These are phyloP conservation scores for Aureobasidium musti DNA, from an alignment of 2,329 filamentous ascomycete species.

Conservation along the genomic window DNA sequence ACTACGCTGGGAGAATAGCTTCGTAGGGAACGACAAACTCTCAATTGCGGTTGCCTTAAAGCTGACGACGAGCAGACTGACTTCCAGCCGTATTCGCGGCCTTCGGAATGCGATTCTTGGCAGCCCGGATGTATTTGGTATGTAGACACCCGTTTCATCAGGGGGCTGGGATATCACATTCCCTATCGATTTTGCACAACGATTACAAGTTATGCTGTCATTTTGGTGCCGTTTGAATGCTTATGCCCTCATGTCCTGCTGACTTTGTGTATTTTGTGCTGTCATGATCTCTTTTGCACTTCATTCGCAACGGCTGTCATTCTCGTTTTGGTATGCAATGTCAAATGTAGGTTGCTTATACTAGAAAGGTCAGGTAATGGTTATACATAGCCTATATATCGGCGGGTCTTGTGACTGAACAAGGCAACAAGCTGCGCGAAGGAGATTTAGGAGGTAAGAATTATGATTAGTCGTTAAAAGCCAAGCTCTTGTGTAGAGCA, in stretches of 20 bases:
- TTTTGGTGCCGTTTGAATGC: not conserved
- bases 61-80: not conserved
- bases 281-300: not conserved
- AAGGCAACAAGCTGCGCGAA: too few relatives aligned
- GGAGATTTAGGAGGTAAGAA: too few relatives aligned
- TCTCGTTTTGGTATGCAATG: not conserved
- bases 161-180: constrained; percentile 10
- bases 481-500: too few relatives aligned
- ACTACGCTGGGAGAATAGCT: not conserved
- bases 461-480: too few relatives aligned
- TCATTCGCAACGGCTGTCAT: not conserved
- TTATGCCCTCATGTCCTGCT: not conserved
- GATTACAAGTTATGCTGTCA: not conserved
- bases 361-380: not conserved
- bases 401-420: not conserved
- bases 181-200: constrained; percentile 9
- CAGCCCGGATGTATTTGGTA: constrained; percentile 1
- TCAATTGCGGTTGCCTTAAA: not conserved
- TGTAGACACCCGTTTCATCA: constrained; percentile 1
- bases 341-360: not conserved
- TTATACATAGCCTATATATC: not conserved
- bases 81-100: not conserved
- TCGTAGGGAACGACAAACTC: too few relatives aligned
- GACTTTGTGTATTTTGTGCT: not conserved
- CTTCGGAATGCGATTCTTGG: constrained; percentile 8